These are phyloP conservation scores for Annulohypoxylon moriforme DNA, from an alignment of 495 filamentous ascomycete species.

Conservation along the genomic window DNA sequence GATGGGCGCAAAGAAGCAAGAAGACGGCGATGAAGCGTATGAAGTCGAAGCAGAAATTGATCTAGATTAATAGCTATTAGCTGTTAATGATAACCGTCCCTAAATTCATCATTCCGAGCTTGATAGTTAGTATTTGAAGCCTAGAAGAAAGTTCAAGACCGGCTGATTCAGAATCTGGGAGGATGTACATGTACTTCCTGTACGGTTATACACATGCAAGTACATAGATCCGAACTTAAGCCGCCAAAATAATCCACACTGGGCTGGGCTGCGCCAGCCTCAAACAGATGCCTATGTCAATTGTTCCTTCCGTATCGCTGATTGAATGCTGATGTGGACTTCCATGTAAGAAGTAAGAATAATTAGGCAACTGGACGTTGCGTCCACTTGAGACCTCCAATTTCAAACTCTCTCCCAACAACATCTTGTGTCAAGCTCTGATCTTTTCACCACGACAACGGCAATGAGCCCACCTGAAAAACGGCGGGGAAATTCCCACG, in stretches of 20 bases:
- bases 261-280: constrained; percentile 26
- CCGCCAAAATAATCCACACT: constrained; percentile 29
- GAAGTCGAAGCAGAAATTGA: constrained; percentile 64
- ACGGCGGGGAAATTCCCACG: constrained; percentile 46
- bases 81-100: neutral
- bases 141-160: neutral
- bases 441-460: constrained; percentile 21
- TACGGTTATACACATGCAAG: neutral
- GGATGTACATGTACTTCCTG: constrained; percentile 17
- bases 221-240: constrained; percentile 39
- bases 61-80: constrained; percentile 27
- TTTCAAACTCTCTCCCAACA: constrained; percentile 4
- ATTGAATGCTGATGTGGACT: constrained; percentile 26
- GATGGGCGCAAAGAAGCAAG: constrained; percentile 78
- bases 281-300: constrained; percentile 5
- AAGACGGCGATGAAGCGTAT: constrained; percentile 61
- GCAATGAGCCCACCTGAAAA: constrained; percentile 50
- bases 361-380: constrained; percentile 19
- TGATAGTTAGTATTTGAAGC: neutral
- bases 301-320: constrained; percentile 17
- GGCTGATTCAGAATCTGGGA: no score
- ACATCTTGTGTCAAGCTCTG: constrained; percentile 11
- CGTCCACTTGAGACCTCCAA: constrained; percentile 14
- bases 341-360: constrained; percentile 17
- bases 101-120: neutral